Base-by-base conservation (phyloP, 768 basidiomycete genomes). In the Russula sp. region DNA sequence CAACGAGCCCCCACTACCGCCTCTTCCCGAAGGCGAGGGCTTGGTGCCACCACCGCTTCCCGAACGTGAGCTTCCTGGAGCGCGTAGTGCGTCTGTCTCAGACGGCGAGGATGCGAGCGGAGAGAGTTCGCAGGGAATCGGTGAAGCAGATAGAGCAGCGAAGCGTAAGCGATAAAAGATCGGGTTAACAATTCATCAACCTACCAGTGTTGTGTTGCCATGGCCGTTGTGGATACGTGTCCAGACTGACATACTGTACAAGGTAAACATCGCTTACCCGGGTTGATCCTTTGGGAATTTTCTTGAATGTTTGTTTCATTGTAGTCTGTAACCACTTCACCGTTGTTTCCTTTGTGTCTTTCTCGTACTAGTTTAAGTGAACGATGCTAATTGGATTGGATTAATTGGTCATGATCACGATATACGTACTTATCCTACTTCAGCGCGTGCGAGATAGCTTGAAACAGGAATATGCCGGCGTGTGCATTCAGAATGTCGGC, bases 51-150 rank as follows among this genome's bases (percentile, higher is more conserved):
- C 63, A 11, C 63, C 59, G 22, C 48, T n/a, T 40, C 59, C 64
- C 38, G 64, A 57, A 9, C 63, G 28, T 9, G 63, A 64, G 16
- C 2, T 65, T 26, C 55, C 24, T 3, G 60, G 64, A 3, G 59
- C 59, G 14, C 64, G 64, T n/a, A 65, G 64, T 18, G 64, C 64
- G 1, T 65, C 64, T 26, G 55, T 61, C 32, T 65, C 64, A 1
- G 64, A 65, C 16, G 64, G 55, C 32, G 64, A 65, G 50, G 64
- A 65, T n/a, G 64, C 54, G 5, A 65, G 64, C 24, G 64, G 59
- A 13, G 64, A 65, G 20, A 61, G 64, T n/a, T 54, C 64, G 0
- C 54, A 50, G 8, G 64, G 53, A 1, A 18, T 22, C 14, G 55
- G 61, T 57, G 64, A 65, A 9, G 59, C 49, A 2, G 64, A 65